A percentile compares a stretch with the other conserved stretches of the same genome.
phyloP scores from a whole-genome alignment of 2,329 filamentous ascomycete genomes.

The Chrysoporthe puriensis region DNA sequence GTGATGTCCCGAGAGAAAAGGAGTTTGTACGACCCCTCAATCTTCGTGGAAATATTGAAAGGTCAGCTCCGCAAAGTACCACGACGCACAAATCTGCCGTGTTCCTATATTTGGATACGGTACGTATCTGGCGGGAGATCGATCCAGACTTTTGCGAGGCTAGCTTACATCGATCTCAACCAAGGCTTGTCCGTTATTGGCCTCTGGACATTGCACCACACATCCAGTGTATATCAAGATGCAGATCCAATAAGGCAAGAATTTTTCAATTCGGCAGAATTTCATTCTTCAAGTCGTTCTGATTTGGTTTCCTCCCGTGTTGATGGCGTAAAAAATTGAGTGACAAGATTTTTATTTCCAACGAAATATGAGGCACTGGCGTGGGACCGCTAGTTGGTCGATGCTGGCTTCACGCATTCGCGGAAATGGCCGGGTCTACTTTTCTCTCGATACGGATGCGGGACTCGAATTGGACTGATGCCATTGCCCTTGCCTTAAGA shows the following conservation, averaged over 20 bases:
- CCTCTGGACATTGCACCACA: not conserved
- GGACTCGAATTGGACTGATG: not conserved
- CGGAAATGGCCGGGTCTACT: constrained; percentile 12
- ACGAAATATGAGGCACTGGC: not conserved
- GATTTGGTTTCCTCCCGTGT: not conserved
- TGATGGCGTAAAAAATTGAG: not conserved
- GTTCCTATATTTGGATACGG: constrained; percentile 16
- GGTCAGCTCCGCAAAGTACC: constrained; percentile 1
- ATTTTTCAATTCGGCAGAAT: not conserved
- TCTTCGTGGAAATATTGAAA: constrained; percentile 17
- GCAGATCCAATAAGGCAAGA: not conserved
- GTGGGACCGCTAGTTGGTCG: not conserved
- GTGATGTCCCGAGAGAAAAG: constrained; percentile 20
- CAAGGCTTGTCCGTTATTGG: constrained; percentile 1
- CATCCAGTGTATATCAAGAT: not conserved
- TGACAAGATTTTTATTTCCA: not conserved
- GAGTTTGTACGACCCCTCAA: not conserved
- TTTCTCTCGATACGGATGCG: not conserved
- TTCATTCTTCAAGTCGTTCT: not conserved
- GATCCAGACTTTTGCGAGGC: constrained; percentile 3
- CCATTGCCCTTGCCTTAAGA: constrained; percentile 29
- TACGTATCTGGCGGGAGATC: constrained; percentile 9
- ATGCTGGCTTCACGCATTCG: constrained; percentile 3
- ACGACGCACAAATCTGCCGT: constrained; percentile 11
- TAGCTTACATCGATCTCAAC: constrained; percentile 8